phyloP scores from a whole-genome alignment of 2,329 filamentous ascomycete species.

The Stemphylium vesicarium region DNA sequence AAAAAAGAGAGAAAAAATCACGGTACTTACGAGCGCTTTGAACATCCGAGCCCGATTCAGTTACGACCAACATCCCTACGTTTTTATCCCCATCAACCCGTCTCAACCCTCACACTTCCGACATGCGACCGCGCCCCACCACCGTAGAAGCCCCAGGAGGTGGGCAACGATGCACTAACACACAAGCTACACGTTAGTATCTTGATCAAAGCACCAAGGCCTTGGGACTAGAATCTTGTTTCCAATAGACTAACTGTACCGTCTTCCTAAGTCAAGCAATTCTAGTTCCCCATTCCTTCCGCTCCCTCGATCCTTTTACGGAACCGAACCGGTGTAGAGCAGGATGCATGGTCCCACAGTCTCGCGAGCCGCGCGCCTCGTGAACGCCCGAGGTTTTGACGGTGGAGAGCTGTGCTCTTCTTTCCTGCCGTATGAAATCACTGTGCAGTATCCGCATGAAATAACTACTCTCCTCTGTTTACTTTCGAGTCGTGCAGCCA shows the following conservation, averaged over 20 bases:
- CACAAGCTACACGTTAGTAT: background rate
- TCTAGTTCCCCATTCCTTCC: background rate
- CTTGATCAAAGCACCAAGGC: background rate
- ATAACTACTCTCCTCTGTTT: too few species aligned
- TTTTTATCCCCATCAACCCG: background rate
- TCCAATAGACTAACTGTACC: background rate
- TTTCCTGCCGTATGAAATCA: too few species aligned
- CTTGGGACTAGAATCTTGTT: background rate
- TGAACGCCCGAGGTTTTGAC: too few species aligned
- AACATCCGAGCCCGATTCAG: too few species aligned
- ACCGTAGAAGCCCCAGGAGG: background rate
- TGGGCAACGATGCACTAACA: background rate
- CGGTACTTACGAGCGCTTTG: too few species aligned
- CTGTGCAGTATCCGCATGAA: too few species aligned
- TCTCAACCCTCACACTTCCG: background rate
- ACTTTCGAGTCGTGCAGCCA: too few species aligned
- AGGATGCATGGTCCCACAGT: too few species aligned
- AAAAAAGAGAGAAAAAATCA: background rate
- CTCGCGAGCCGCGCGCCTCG: too few species aligned
- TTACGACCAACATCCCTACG: too few species aligned
- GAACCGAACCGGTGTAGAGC: too few species aligned
- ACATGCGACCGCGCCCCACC: background rate
- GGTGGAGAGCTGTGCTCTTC: too few species aligned
- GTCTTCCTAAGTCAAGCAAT: background rate
- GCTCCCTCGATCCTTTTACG: background rate